A percentile compares a stretch with the other conserved stretches of the same genome.
Evolutionary conservation across 2,329 filamentous ascomycete genomes (phyloP).

Genomic region (Colletotrichum siamense): DNA sequence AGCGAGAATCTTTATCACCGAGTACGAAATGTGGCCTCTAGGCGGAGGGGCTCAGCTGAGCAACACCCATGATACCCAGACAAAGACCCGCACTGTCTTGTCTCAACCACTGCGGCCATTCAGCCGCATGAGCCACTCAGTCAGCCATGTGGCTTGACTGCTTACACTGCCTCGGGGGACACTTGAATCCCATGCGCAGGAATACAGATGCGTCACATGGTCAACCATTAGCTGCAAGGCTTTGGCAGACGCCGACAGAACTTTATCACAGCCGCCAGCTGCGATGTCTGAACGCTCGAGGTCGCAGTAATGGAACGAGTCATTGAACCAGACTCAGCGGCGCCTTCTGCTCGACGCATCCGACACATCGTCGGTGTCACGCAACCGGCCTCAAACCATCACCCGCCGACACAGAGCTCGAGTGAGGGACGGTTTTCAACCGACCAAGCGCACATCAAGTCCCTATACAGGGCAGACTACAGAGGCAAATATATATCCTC

Average conservation of each 20-base stretch:
- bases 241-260: neutral
- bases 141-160: neutral
- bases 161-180: neutral
- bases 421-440: neutral
- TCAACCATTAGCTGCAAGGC: neutral
- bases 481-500: neutral
- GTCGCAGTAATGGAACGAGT: neutral
- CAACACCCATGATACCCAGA: slow-evolving; percentile 12
- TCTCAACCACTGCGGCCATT: neutral
- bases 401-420: neutral
- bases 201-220: neutral
- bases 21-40: neutral
- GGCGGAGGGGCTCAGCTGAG: neutral
- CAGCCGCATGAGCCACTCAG: neutral
- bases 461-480: neutral
- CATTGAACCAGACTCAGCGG: neutral
- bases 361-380: neutral
- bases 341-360: neutral
- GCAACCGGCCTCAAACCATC: neutral
- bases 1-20: neutral
- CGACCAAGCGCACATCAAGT: neutral
- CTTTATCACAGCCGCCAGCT: neutral
- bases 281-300: neutral
- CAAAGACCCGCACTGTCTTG: slow-evolving; percentile 1
- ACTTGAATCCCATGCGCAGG: neutral